phyloP scores from a whole-genome alignment of 2,329 filamentous ascomycete genomes.

The Tothia fuscella region DNA sequence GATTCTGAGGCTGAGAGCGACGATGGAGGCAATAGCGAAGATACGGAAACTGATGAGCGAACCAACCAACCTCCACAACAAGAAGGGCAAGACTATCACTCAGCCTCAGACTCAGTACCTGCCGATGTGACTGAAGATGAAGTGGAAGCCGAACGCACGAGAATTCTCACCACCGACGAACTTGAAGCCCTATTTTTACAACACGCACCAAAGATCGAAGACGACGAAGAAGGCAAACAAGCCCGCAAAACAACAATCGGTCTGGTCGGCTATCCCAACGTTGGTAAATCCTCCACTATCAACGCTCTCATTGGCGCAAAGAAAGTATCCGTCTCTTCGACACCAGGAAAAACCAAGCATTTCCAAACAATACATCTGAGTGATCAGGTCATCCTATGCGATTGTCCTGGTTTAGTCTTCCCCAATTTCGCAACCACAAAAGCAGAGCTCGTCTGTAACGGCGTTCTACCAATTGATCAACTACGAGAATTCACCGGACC shows the following conservation, averaged over 20 bases:
- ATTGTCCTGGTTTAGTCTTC: constrained; percentile 97
- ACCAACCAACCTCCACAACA: constrained; percentile 22
- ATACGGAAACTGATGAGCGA: constrained; percentile 22
- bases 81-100: constrained; percentile 13
- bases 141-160: constrained; percentile 24
- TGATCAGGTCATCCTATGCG: constrained; percentile 79
- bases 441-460: constrained; percentile 89
- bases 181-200: constrained; percentile 77
- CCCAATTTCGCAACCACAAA: constrained; percentile 96
- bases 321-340: constrained; percentile 95
- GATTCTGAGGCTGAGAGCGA: constrained; percentile 35
- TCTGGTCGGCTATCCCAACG: constrained; percentile 94
- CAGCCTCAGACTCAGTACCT: constrained; percentile 11
- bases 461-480: constrained; percentile 91
- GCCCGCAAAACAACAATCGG: constrained; percentile 73
- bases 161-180: constrained; percentile 87
- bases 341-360: constrained; percentile 97
- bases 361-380: constrained; percentile 97
- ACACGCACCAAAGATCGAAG: constrained; percentile 51
- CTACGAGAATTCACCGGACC: constrained; percentile 87
- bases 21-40: constrained; percentile 30
- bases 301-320: constrained; percentile 97
- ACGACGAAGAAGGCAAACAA: constrained; percentile 31
- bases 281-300: constrained; percentile 98
- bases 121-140: constrained; percentile 27